Percentiles rank a stretch among this genome's conserved stretches.
phyloP scores from a whole-genome alignment of 2,329 filamentous ascomycete genomes.

The Aspergillus cejpii region DNA sequence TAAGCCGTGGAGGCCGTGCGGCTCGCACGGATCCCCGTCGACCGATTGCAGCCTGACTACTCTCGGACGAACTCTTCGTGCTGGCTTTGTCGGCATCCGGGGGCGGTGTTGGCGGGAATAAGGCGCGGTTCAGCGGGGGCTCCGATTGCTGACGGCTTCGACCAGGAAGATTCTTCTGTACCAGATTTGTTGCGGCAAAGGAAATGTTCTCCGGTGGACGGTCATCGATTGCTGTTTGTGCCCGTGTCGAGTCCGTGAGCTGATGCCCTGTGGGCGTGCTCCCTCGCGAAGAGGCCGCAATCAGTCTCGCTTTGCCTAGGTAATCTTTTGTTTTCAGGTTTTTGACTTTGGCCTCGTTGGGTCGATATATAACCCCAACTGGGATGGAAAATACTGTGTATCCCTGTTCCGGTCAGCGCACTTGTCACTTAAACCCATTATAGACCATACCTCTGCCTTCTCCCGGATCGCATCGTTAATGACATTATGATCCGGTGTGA shows the following conservation, averaged over 20 bases:
- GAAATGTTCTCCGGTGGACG: slow-evolving; percentile 77
- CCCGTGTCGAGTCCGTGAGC: slow-evolving; percentile 53
- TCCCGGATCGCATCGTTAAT: slow-evolving; percentile 96
- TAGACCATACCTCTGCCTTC: slow-evolving; percentile 66
- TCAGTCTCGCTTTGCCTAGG: slow-evolving; percentile 86
- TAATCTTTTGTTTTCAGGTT: slow-evolving; percentile 98
- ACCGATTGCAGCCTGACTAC: slow-evolving; percentile 33
- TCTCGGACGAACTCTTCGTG: slow-evolving; percentile 22
- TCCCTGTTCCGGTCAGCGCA: slow-evolving; percentile 51
- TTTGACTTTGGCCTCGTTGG: slow-evolving; percentile 95
- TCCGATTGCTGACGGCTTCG: slow-evolving; percentile 75
- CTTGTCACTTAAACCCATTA: neutral
- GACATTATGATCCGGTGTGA: slow-evolving; percentile 91
- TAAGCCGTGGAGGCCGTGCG: slow-evolving; percentile 43
- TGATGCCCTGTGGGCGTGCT: slow-evolving; percentile 79
- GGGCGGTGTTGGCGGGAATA: slow-evolving; percentile 97
- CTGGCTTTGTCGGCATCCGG: slow-evolving; percentile 70
- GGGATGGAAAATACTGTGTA: slow-evolving; percentile 99
- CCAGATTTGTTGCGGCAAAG: slow-evolving; percentile 85
- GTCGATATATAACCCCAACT: slow-evolving; percentile 88
- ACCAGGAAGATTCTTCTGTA: slow-evolving; percentile 75
- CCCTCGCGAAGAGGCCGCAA: slow-evolving; percentile 74
- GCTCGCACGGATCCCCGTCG: slow-evolving; percentile 47
- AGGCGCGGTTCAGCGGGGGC: slow-evolving; percentile 67
- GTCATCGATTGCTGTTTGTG: slow-evolving; percentile 54